Conservation (phyloP, 177 flowering plant genomes). For the Tripterygium wilfordii region DNA sequence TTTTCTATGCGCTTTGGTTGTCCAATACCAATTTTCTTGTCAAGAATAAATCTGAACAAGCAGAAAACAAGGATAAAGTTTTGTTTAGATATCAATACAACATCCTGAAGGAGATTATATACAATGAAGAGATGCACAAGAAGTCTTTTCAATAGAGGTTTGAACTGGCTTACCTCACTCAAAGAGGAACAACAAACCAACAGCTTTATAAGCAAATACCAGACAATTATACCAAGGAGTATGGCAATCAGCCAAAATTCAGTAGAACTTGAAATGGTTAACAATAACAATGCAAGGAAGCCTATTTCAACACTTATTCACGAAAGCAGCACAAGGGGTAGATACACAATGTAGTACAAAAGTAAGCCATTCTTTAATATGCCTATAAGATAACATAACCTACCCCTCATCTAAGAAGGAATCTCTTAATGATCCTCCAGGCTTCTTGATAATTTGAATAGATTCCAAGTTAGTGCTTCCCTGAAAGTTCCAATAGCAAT, state of each 20-base stretch:
- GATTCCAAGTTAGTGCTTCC: conserved; percentile 96
- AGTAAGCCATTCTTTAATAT: background rate
- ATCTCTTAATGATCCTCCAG: conserved; percentile 92
- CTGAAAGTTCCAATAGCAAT: conserved; percentile 32
- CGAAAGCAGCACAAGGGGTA: too few relatives aligned
- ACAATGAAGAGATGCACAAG: background rate
- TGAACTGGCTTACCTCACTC: background rate
- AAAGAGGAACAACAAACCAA: too few relatives aligned
- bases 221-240: too few relatives aligned
- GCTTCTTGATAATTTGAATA: conserved; percentile 95
- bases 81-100: background rate
- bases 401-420: conserved; percentile 98
- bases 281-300: too few relatives aligned
- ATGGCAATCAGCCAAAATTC: too few relatives aligned
- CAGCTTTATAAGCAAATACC: too few relatives aligned
- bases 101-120: too few relatives aligned
- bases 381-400: conserved; percentile 8
- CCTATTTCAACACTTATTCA: too few relatives aligned
- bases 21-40: conserved; percentile 97
- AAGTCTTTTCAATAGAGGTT: background rate
- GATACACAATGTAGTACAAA: background rate
- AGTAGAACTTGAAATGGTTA: too few relatives aligned
- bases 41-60: conserved; percentile 81
- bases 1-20: conserved; percentile 97
- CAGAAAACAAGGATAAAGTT: background rate